Percentiles rank a stretch among this genome's conserved stretches.
Evolutionary conservation across 2,329 filamentous ascomycete species (phyloP).

Genomic region (Emydomyces testavorans): DNA sequence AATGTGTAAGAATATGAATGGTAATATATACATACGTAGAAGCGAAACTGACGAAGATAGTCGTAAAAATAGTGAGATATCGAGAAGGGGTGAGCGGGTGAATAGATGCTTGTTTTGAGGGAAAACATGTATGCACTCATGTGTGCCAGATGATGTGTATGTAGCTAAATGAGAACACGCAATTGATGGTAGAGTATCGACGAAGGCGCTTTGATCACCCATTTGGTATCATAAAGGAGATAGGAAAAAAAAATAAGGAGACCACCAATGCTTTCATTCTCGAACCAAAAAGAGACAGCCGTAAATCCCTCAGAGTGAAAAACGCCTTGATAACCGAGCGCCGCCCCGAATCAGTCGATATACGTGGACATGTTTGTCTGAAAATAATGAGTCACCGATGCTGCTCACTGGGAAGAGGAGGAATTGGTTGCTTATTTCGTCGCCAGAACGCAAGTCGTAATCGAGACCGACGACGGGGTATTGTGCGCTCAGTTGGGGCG

Average conservation of each 20-base stretch:
- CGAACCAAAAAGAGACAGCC: not conserved
- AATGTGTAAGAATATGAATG: conserved; percentile 2
- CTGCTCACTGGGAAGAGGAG: conserved; percentile 9
- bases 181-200: conserved; percentile 3
- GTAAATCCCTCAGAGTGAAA: not conserved
- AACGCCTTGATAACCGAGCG: conserved; percentile 2
- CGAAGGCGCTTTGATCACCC: conserved; percentile 1
- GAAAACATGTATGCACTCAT: not conserved
- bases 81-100: not conserved
- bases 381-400: conserved; percentile 6
- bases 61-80: not conserved
- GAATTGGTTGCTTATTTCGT: conserved; percentile 18
- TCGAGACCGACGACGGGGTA: conserved; percentile 31
- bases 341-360: not conserved
- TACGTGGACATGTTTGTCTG: not conserved
- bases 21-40: conserved; percentile 6
- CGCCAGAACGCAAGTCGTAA: conserved; percentile 35
- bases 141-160: not conserved
- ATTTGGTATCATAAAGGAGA: conserved; percentile 7
- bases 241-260: conserved; percentile 1
- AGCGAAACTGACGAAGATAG: not conserved
- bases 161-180: not conserved
- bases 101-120: not conserved
- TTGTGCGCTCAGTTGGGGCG: not conserved
- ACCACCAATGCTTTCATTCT: conserved; percentile 4